Evolutionary conservation across 2,329 filamentous ascomycete species (phyloP).

Genomic region (Cercospora beticola): DNA sequence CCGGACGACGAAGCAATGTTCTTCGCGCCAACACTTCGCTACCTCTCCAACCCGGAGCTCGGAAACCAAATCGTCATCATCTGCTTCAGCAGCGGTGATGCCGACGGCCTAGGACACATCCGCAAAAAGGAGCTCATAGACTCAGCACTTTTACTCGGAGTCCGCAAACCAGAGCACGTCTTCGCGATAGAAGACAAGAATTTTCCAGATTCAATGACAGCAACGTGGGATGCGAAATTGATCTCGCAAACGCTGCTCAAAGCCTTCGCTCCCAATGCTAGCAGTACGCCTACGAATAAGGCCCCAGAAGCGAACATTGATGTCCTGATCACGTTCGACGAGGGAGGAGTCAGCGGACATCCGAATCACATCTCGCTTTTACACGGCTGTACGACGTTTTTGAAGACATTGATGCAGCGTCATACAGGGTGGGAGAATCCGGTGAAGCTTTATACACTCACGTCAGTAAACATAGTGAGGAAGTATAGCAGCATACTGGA

Average conservation of each 20-base stretch:
- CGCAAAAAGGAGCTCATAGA: slow-evolving; percentile 80
- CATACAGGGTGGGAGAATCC: slow-evolving; percentile 67
- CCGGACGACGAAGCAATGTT: slow-evolving; percentile 99
- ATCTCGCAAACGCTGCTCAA: slow-evolving; percentile 69
- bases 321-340: slow-evolving; percentile 86
- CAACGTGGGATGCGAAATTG: slow-evolving; percentile 68
- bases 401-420: slow-evolving; percentile 63
- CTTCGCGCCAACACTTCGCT: slow-evolving; percentile 84
- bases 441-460: slow-evolving; percentile 82
- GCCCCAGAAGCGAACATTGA: slow-evolving; percentile 64
- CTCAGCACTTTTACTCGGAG: slow-evolving; percentile 73
- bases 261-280: slow-evolving; percentile 69
- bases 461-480: slow-evolving; percentile 66
- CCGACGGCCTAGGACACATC: slow-evolving; percentile 80
- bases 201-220: slow-evolving; percentile 88
- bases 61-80: slow-evolving; percentile 93
- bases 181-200: slow-evolving; percentile 76
- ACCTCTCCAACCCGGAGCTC: slow-evolving; percentile 74
- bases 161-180: slow-evolving; percentile 73
- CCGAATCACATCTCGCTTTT: slow-evolving; percentile 92
- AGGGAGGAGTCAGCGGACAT: slow-evolving; percentile 77
- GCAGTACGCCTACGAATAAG: slow-evolving; percentile 42
- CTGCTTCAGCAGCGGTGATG: slow-evolving; percentile 87
- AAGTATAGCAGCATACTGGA: slow-evolving; percentile 84
- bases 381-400: slow-evolving; percentile 73